Base-by-base conservation (phyloP, 495 filamentous ascomycete species). In the Trichoderma erinaceum region DNA sequence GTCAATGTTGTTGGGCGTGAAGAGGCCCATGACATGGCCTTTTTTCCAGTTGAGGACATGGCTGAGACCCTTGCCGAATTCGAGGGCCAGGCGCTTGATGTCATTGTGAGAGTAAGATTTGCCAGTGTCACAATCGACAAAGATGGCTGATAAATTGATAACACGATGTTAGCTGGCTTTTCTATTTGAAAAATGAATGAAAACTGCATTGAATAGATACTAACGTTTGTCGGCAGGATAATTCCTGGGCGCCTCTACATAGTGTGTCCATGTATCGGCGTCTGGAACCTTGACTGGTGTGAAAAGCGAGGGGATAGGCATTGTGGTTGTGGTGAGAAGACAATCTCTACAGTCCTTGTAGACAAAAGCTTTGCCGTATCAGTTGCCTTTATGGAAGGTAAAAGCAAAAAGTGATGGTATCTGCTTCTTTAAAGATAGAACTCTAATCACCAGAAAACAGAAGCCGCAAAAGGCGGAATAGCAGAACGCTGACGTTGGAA, bases 1-100 rank as follows among this genome's bases (percentile, higher is more conserved):
- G 74, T 94, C 90, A 71, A 94, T 88, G 72, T 83, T 86, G 73
- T 94, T 96, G 58, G 91, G 88, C 3, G 87, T 87, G 74, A 81
- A 86, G 50, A 94, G 76, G 8, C 83, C 87, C 7, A 95, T 77
- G 6, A 91, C 88, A 74, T 93, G 92, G 68, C 92, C 92, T 73
- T 89, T 93, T 69, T 84, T 82, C 91, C 92, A 97, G 61, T 87
- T 81, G 82, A 86, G 96, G 41, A 81, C 71, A 15, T 78, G 77
- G 73, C 87, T 88, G 13, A 98, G 80, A 0, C 92, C 95, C 65
- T 87, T 86, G 32, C 92, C 95, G 72, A 98, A 96, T 27, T 87
- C 85, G 63, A 88, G 75, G 3, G 91, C 88, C 18, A 86, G 83
- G 44, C 79, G 79, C 68, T 85, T 88, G 38, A 91, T 75, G 58